Percentiles rank a stretch among this genome's conserved stretches.
phyloP scores from a whole-genome alignment of 1,139 yeast genomes.

The Kodamaea fungicola region DNA sequence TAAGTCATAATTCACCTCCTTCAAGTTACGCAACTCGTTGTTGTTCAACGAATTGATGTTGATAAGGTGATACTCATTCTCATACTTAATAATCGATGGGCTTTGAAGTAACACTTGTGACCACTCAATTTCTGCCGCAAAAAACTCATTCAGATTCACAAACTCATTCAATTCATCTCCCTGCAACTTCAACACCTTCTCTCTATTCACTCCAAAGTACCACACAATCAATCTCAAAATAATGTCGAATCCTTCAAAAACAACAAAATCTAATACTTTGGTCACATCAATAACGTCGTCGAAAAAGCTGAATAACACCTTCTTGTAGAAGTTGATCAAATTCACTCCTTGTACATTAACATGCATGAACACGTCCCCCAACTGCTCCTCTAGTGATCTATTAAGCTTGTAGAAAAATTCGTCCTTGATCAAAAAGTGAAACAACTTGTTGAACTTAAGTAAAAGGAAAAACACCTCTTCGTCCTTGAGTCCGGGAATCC shows the following conservation, averaged over 20 bases:
- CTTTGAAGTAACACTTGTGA: constrained; percentile 18
- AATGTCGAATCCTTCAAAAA: constrained; percentile 42
- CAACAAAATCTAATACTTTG: constrained; percentile 32
- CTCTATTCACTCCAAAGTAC: constrained; percentile 17
- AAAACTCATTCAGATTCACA: constrained; percentile 23
- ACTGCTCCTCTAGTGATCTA: constrained; percentile 36
- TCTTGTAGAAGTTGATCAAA: constrained; percentile 23
- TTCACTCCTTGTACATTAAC: constrained; percentile 38
- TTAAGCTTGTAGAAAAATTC: constrained; percentile 38
- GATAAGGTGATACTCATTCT: constrained; percentile 42
- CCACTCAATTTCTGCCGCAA: constrained; percentile 14
- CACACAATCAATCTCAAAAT: constrained; percentile 28
- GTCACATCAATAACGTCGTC: constrained; percentile 14
- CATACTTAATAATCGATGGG: constrained; percentile 37
- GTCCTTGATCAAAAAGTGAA: constrained; percentile 25
- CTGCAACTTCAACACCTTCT: constrained; percentile 19
- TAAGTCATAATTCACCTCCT: constrained; percentile 38
- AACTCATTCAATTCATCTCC: constrained; percentile 30
- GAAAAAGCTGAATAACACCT: constrained; percentile 23
- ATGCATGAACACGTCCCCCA: constrained; percentile 28
- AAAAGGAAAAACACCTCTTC: constrained; percentile 33
- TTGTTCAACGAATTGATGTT: constrained; percentile 40
- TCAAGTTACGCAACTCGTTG: constrained; percentile 37
- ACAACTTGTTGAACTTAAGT: constrained; percentile 32
- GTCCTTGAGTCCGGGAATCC: constrained; percentile 20